phyloP scores from a whole-genome alignment of 2,329 filamentous ascomycete species.

The Xylaria sp. region DNA sequence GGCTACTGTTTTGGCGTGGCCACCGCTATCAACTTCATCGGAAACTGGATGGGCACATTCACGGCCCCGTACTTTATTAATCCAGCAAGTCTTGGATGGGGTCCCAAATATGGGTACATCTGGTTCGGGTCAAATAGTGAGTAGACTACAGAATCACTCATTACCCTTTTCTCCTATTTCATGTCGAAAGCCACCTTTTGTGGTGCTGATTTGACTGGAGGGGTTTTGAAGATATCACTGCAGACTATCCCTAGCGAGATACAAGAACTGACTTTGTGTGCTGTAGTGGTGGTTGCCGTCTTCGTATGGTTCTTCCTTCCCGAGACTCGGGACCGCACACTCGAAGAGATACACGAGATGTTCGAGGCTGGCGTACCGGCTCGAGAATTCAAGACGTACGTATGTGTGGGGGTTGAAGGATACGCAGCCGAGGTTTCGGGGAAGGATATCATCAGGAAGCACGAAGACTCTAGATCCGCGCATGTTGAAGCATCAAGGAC shows the following conservation, averaged over 20 bases:
- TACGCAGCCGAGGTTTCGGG: slow-evolving; percentile 18
- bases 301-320: slow-evolving; percentile 36
- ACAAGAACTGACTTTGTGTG: no score
- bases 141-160: no score
- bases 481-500: background rate
- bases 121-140: slow-evolving; percentile 42
- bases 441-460: slow-evolving; percentile 8
- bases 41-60: slow-evolving; percentile 44
- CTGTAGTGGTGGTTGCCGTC: slow-evolving; percentile 31
- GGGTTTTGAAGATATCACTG: no score
- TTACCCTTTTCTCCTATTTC: no score
- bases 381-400: slow-evolving; percentile 30
- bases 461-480: background rate
- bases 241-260: no score
- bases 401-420: slow-evolving; percentile 27
- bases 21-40: slow-evolving; percentile 44
- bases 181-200: no score
- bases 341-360: slow-evolving; percentile 35
- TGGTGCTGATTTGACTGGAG: no score
- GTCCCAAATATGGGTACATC: slow-evolving; percentile 42
- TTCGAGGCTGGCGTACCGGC: slow-evolving; percentile 31
- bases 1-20: slow-evolving; percentile 43
- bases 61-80: slow-evolving; percentile 49
- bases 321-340: slow-evolving; percentile 31
- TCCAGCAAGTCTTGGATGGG: slow-evolving; percentile 43